A percentile compares a stretch with the other conserved stretches of the same genome.
Evolutionary conservation across 2,329 filamentous ascomycete genomes (phyloP).

Genomic region (Simplicillium aogashimaense): DNA sequence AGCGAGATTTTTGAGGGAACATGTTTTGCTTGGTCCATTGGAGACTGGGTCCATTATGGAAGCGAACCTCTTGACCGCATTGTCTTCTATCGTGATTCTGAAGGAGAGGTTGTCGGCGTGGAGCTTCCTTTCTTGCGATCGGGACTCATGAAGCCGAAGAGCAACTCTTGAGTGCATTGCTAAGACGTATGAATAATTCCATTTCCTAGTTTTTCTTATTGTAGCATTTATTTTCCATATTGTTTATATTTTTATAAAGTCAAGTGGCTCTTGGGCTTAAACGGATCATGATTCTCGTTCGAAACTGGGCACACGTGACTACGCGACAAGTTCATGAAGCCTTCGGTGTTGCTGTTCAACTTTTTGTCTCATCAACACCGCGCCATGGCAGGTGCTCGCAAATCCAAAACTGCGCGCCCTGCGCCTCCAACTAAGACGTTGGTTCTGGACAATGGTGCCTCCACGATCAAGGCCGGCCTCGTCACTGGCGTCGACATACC

Average conservation of each 20-base stretch:
- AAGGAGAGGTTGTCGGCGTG: constrained; percentile 14
- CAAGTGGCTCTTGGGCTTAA: no score
- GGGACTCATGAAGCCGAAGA: constrained; percentile 9
- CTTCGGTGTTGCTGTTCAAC: neutral
- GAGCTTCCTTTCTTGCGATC: constrained; percentile 23
- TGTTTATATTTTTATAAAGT: no score
- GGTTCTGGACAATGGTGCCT: constrained; percentile 86
- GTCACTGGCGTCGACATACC: constrained; percentile 36
- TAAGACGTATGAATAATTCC: no score
- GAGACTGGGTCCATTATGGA: constrained; percentile 24
- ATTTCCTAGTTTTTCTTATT: no score
- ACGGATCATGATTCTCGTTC: no score
- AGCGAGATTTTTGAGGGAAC: constrained; percentile 10
- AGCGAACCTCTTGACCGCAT: constrained; percentile 21
- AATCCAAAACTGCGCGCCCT: constrained; percentile 40
- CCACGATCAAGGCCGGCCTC: constrained; percentile 85
- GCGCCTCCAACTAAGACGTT: constrained; percentile 58
- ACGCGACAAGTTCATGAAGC: neutral
- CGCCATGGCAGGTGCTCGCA: constrained; percentile 37
- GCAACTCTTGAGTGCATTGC: no score
- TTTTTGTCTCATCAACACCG: neutral
- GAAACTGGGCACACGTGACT: neutral
- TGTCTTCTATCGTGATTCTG: constrained; percentile 16
- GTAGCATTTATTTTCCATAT: no score
- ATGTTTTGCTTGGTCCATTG: constrained; percentile 20